Evolutionary conservation across 345 rosid species (phyloP), one percentile per base, ranked within the genome.

Genomic region (Orychophragmus violaceus): DNA sequence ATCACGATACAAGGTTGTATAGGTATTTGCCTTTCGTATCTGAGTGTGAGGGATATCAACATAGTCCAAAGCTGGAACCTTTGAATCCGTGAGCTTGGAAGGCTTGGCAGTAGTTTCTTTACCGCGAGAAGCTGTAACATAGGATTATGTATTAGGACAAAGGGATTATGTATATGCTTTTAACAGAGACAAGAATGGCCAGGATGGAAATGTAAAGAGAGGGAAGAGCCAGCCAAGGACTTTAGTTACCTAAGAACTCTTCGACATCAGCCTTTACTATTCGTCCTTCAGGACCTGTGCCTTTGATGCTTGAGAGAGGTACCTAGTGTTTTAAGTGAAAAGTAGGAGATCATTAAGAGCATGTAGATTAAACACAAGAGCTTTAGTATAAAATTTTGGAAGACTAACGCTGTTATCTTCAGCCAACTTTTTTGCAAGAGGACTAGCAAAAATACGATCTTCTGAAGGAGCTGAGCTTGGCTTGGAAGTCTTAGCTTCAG

Each of bases 201-300:
- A 2, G 25, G 49, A 19, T 10, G 5, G 33, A 49, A 30, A n/a
- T 22, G 48, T 12, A 76, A 35, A 27, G 55, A 7, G 41, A 25
- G 22, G 25, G 50, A 49, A 41, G 21, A 23, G 56, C 28, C 22
- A 23, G 56, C 28, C 22, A 55, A 66, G 36, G 57, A 42, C 46
- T 16, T 27, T 50, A 45, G 60, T 74, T 84, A 93, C 98, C 94
- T 81, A 93, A 77, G 79, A 80, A 90, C 54, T 90, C 98, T 77
- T 93, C 96, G 52, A 93, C 74, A 81, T 93, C 97, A 62, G 95
- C 95, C 82, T 90, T 93, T 68, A 90, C 87, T 56, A 93, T 85
- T 49, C 53, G 82, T 68, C 96, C 97, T 64, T 88, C 96, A 63
- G 89, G 88, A 67, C 97, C 98, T 3, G 98, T 93, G 77, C 96